These are phyloP conservation scores for Wickerhamiella pararugosa DNA, from an alignment of 1,139 yeast species.

Conservation along the genomic window DNA sequence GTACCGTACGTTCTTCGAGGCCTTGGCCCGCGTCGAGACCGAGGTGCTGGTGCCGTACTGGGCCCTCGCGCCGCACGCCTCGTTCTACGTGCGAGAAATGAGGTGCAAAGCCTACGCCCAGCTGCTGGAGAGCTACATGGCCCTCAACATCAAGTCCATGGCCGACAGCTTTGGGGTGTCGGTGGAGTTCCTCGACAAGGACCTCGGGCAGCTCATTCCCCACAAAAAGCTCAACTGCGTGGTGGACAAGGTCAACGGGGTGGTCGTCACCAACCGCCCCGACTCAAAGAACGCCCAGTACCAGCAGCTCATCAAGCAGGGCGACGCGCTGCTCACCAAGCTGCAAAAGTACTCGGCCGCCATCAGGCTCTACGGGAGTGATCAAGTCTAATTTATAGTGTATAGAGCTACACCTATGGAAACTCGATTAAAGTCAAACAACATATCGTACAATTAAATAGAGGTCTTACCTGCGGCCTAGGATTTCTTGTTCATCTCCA, in stretches of 20 bases:
- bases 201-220: constrained; percentile 81
- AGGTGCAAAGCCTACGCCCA: constrained; percentile 93
- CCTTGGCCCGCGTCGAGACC: constrained; percentile 65
- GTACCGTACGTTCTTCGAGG: constrained; percentile 66
- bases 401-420: too few relatives aligned
- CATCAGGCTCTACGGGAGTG: constrained; percentile 87
- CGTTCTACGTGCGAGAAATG: constrained; percentile 79
- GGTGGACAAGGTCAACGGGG: constrained; percentile 89
- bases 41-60: constrained; percentile 58
- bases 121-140: constrained; percentile 83
- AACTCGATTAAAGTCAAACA: too few relatives aligned
- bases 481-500: constrained; percentile 58
- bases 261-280: constrained; percentile 89
- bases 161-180: constrained; percentile 85
- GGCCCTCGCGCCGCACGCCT: constrained; percentile 64
- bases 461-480: too few relatives aligned
- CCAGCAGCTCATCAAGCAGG: constrained; percentile 76
- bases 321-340: constrained; percentile 83
- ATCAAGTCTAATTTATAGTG: constrained; percentile 19
- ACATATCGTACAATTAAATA: too few relatives aligned
- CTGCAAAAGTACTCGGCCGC: constrained; percentile 96
- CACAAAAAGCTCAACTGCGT: constrained; percentile 89
- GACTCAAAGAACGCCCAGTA: constrained; percentile 93
- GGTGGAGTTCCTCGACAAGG: constrained; percentile 64
- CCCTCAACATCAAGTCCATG: constrained; percentile 81